Evolutionary conservation across 345 rosid species (phyloP).

Genomic region (Pistacia integerrima): DNA sequence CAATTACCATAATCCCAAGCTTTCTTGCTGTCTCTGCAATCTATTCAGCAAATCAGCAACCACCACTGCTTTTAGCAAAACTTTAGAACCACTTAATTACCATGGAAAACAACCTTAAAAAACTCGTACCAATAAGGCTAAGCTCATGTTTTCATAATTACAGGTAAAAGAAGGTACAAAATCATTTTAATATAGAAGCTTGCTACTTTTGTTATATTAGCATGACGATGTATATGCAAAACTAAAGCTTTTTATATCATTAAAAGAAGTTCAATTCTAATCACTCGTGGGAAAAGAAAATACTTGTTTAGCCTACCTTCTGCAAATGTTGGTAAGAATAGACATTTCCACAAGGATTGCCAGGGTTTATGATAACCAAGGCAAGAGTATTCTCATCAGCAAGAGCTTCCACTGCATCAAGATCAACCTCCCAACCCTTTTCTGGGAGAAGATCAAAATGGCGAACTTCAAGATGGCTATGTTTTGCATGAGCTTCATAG

Average conservation of each 20-base stretch:
- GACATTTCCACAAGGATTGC: constrained; percentile 71
- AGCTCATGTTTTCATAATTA: background rate
- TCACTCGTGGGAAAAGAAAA: background rate
- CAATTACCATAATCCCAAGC: constrained; percentile 65
- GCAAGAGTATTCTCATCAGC: constrained; percentile 69
- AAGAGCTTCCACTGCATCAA: constrained; percentile 53
- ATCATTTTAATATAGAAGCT: background rate
- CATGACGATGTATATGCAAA: background rate
- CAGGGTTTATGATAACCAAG: constrained; percentile 63
- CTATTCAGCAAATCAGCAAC: background rate
- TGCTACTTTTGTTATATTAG: background rate
- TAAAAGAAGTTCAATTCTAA: background rate
- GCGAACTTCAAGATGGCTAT: constrained; percentile 51
- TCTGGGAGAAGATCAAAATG: constrained; percentile 68
- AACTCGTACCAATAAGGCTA: constrained; percentile 2
- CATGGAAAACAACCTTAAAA: background rate
- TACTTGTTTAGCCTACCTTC: constrained; percentile 29
- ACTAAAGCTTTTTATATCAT: background rate
- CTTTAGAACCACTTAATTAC: background rate
- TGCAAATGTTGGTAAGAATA: constrained; percentile 58
- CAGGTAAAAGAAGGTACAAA: background rate
- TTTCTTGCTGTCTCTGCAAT: constrained; percentile 65
- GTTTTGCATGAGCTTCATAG: constrained; percentile 50
- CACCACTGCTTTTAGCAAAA: background rate
- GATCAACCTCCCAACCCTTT: constrained; percentile 70